A percentile compares a stretch with the other conserved stretches of the same genome.
Evolutionary conservation across 768 basidiomycete species (phyloP).

Genomic region (Podaxis sp.): DNA sequence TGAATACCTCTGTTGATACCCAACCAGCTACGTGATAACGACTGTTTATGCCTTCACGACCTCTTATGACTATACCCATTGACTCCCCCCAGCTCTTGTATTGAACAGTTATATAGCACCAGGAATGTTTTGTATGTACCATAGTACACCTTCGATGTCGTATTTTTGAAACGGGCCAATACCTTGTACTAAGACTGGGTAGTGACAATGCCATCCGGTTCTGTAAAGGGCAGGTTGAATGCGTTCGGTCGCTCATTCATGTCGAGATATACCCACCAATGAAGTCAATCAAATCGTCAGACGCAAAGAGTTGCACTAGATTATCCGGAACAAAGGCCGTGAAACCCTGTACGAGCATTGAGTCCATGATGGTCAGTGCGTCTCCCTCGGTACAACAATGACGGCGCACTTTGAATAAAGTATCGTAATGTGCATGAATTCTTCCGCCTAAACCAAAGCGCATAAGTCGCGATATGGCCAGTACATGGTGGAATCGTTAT

Average conservation of each 20-base stretch:
- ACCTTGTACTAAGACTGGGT: constrained; percentile 29
- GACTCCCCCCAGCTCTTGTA: neutral
- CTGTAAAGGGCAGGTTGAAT: constrained; percentile 23
- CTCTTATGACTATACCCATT: neutral
- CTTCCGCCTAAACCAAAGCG: constrained; percentile 37
- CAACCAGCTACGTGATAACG: neutral
- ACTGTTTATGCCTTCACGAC: neutral
- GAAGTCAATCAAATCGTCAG: constrained; percentile 39
- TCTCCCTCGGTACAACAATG: neutral
- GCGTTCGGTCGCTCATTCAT: neutral
- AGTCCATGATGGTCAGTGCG: neutral
- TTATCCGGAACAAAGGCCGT: constrained; percentile 28
- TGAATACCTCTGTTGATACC: neutral
- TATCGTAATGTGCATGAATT: constrained; percentile 40
- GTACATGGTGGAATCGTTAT: neutral
- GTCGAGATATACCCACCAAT: constrained; percentile 38
- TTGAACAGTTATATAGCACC: neutral
- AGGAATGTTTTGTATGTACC: neutral
- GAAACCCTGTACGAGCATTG: constrained; percentile 25
- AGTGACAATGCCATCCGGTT: constrained; percentile 42
- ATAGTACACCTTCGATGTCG: neutral
- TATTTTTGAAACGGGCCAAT: neutral
- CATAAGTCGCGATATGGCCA: neutral
- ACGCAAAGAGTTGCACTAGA: constrained; percentile 32
- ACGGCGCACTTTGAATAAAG: constrained; percentile 36